These are phyloP conservation scores for Fimicolochytrium jonesii DNA, from an alignment of 192 early-diverging fungal genomes.

Conservation along the genomic window DNA sequence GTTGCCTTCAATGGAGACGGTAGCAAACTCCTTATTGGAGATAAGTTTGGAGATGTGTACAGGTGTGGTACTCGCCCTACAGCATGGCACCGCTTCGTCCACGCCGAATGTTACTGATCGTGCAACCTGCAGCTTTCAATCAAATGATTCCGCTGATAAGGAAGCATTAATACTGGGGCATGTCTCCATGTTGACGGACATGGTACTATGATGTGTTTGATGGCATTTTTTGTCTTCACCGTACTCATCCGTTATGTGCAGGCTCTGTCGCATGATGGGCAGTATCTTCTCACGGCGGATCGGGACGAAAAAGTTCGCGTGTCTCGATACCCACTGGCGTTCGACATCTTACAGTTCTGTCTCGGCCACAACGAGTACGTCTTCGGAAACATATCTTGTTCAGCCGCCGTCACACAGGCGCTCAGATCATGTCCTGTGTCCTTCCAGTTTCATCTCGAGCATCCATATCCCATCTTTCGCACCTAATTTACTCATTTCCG, in stretches of 20 bases:
- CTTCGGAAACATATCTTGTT: neutral
- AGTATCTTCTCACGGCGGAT: slow-evolving; percentile 83
- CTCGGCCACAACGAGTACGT: slow-evolving; percentile 85
- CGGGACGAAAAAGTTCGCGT: slow-evolving; percentile 97
- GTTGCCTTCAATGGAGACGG: slow-evolving; percentile 65
- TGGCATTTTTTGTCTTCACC: neutral
- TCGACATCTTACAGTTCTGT: slow-evolving; percentile 85
- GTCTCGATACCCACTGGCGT: slow-evolving; percentile 83
- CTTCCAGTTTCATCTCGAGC: slow-evolving; percentile 65
- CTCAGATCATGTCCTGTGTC: neutral
- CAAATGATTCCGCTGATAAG: slow-evolving; percentile 33
- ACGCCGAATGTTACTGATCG: no score
- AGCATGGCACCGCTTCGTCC: no score
- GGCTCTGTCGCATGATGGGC: slow-evolving; percentile 58
- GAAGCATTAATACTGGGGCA: slow-evolving; percentile 71
- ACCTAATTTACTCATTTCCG: slow-evolving; percentile 62
- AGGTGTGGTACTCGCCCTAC: slow-evolving; percentile 57
- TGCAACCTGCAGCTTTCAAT: slow-evolving; percentile 6
- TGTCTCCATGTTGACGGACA: slow-evolving; percentile 88
- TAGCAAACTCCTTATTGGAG: slow-evolving; percentile 66
- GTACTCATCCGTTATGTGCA: no score
- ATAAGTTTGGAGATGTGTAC: slow-evolving; percentile 97
- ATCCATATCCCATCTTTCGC: slow-evolving; percentile 58
- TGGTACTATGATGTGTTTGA: slow-evolving; percentile 40
- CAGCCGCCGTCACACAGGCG: neutral